Evolutionary conservation across 2,329 filamentous ascomycete genomes (phyloP).

Genomic region (Monilinia vaccinii-corymbosi): DNA sequence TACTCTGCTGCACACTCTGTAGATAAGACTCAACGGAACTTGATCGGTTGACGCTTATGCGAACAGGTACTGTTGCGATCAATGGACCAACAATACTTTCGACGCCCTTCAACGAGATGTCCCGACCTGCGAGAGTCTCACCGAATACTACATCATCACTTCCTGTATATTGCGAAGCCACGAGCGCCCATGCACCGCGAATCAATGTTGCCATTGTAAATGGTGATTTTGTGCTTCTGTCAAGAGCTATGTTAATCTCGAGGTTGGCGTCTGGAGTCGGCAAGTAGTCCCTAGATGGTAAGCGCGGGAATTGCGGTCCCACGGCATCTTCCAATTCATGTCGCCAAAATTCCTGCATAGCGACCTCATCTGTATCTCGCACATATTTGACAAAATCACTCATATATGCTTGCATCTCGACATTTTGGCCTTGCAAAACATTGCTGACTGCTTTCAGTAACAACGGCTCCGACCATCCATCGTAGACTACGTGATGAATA

Average conservation of each 20-base stretch:
- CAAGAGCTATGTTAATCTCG: slow-evolving; percentile 32
- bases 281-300: slow-evolving; percentile 37
- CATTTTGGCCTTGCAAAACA: slow-evolving; percentile 17
- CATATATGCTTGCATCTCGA: slow-evolving; percentile 30
- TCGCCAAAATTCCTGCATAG: slow-evolving; percentile 37
- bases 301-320: slow-evolving; percentile 40
- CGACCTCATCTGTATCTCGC: slow-evolving; percentile 30
- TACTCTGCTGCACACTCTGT: slow-evolving; percentile 37
- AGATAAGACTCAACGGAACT: slow-evolving; percentile 33
- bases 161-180: slow-evolving; percentile 33
- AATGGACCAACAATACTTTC: slow-evolving; percentile 37
- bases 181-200: slow-evolving; percentile 34
- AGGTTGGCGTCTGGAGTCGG: slow-evolving; percentile 36
- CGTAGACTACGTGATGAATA: slow-evolving; percentile 48
- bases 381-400: slow-evolving; percentile 41
- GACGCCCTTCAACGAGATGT: slow-evolving; percentile 32
- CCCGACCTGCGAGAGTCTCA: slow-evolving; percentile 36
- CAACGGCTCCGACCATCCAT: slow-evolving; percentile 40
- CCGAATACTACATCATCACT: slow-evolving; percentile 35
- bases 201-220: slow-evolving; percentile 21
- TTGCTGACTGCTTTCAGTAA: slow-evolving; percentile 25
- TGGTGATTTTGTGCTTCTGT: slow-evolving; percentile 6
- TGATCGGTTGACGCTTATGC: slow-evolving; percentile 28
- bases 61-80: slow-evolving; percentile 34
- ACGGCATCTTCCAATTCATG: slow-evolving; percentile 36